Evolutionary conservation across 1,139 yeast genomes (phyloP).

Genomic region (Blastobotrys serpentis): DNA sequence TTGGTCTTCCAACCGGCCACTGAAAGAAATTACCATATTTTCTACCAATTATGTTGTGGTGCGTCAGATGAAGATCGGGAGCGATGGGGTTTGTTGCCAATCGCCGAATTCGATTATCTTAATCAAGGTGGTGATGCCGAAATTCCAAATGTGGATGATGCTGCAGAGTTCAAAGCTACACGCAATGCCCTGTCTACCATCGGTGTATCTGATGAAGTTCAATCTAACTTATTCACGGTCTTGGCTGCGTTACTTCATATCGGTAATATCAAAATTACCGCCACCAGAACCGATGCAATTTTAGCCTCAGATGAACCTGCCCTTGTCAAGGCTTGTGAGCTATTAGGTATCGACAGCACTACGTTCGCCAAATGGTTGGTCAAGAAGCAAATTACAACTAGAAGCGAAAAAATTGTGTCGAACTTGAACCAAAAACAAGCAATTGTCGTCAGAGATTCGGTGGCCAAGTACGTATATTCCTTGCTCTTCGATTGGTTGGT

Average conservation of each 20-base stretch:
- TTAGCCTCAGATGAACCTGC: conserved; percentile 85
- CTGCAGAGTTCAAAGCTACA: conserved; percentile 70
- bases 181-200: conserved; percentile 73
- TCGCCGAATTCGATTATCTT: conserved; percentile 74
- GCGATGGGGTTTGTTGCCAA: conserved; percentile 54
- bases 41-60: conserved; percentile 87
- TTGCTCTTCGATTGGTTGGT: conserved; percentile 96
- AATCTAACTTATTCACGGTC: conserved; percentile 68
- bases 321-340: conserved; percentile 76
- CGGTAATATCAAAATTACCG: conserved; percentile 88
- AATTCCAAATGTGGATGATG: conserved; percentile 81
- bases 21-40: conserved; percentile 94
- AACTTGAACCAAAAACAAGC: conserved; percentile 85
- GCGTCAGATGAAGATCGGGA: conserved; percentile 59
- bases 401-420: conserved; percentile 87
- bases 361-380: conserved; percentile 88
- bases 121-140: conserved; percentile 84
- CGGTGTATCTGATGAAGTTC: conserved; percentile 64
- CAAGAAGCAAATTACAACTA: conserved; percentile 89
- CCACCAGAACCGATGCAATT: conserved; percentile 82
- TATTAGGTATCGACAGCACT: conserved; percentile 75
- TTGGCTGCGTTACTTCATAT: conserved; percentile 89
- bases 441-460: conserved; percentile 89
- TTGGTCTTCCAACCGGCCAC: conserved; percentile 85
- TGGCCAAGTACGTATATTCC: conserved; percentile 89